Conservation (phyloP, 108 stramenopile species). For the Conticribra weissflogii region DNA sequence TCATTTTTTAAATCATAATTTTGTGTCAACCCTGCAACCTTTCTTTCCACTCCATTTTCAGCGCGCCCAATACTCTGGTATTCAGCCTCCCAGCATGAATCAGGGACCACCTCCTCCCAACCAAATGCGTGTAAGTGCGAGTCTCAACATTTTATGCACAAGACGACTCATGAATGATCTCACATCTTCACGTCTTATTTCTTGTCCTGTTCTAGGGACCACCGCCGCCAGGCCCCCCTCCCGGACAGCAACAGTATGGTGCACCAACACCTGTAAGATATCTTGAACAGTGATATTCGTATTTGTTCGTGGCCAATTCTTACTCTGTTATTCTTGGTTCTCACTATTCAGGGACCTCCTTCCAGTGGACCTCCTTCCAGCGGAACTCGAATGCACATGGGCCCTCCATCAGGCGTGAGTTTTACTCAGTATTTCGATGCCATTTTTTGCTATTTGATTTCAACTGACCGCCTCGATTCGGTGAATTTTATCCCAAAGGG, state of each 20-base stretch:
- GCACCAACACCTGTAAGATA: neutral
- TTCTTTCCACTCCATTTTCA: neutral
- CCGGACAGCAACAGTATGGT: neutral
- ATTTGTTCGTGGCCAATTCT: too few species aligned
- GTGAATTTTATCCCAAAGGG: neutral
- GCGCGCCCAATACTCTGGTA: neutral
- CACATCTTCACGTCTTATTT: neutral
- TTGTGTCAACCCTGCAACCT: too few species aligned
- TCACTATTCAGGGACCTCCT: neutral
- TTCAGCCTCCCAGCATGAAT: neutral
- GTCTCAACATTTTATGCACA: neutral
- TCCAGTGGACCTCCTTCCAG: neutral
- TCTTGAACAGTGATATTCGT: neutral
- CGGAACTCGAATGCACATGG: neutral
- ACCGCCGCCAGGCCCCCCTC: constrained; percentile 24
- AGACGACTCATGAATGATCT: too few species aligned
- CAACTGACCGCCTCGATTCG: neutral
- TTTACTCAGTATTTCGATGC: too few species aligned
- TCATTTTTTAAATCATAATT: too few species aligned
- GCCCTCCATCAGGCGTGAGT: too few species aligned
- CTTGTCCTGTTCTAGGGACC: constrained; percentile 1
- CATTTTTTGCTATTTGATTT: neutral
- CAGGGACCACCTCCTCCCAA: constrained; percentile 9
- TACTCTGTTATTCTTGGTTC: too few species aligned
- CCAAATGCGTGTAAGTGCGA: neutral